A percentile compares a stretch with the other conserved stretches of the same genome.
These are phyloP conservation scores for Peterozyma xylosa DNA, from an alignment of 805 yeast species.

Conservation along the genomic window DNA sequence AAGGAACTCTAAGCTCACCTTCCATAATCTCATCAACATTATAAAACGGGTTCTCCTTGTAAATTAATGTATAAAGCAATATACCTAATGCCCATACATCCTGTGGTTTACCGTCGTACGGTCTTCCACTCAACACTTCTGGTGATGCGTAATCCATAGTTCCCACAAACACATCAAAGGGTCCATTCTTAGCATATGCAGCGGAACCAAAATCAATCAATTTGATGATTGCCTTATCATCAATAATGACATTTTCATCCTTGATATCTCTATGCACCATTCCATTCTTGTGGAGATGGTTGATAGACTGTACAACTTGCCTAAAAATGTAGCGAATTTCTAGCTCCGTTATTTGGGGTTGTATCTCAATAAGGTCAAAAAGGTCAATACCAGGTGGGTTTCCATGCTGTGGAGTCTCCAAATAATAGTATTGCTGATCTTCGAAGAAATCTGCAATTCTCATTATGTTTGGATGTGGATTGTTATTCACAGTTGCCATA, in stretches of 20 bases:
- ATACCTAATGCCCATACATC: constrained; percentile 98
- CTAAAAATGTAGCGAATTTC: constrained; percentile 74
- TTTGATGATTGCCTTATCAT: constrained; percentile 71
- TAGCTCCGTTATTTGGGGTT: constrained; percentile 68
- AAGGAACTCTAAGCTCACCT: constrained; percentile 72
- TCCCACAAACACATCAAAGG: constrained; percentile 96
- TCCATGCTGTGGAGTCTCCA: constrained; percentile 90
- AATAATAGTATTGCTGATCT: constrained; percentile 80
- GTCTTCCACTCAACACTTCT: constrained; percentile 82
- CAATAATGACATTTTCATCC: constrained; percentile 90
- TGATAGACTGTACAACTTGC: constrained; percentile 73
- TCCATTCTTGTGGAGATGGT: constrained; percentile 77
- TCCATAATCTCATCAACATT: constrained; percentile 94
- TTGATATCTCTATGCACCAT: constrained; percentile 92
- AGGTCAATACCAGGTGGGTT: constrained; percentile 85
- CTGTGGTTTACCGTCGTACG: constrained; percentile 89
- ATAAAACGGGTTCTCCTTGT: constrained; percentile 92
- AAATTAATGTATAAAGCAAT: constrained; percentile 78
- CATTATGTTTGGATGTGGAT: constrained; percentile 85
- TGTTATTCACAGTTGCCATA: constrained; percentile 68
- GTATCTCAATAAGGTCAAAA: constrained; percentile 85
- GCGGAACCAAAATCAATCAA: constrained; percentile 95
- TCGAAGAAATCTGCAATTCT: constrained; percentile 86
- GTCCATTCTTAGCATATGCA: constrained; percentile 84
- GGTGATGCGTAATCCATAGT: constrained; percentile 98